These are phyloP conservation scores for Suhomyces canberraensis DNA, from an alignment of 805 yeast genomes.

Conservation along the genomic window DNA sequence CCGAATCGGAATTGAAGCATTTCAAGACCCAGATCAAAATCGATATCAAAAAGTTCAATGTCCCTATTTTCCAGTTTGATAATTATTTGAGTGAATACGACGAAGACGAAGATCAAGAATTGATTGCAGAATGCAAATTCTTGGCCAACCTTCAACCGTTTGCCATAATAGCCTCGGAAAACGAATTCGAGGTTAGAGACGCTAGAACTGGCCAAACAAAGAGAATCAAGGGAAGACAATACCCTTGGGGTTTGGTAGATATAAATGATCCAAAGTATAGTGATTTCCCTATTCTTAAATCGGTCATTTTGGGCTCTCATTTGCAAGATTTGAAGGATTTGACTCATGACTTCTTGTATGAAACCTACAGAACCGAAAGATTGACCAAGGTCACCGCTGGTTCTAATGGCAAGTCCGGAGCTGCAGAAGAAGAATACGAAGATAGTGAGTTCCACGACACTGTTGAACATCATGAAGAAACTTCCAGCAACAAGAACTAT, in stretches of 20 bases:
- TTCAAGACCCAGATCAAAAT: slow-evolving; percentile 59
- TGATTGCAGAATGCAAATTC: slow-evolving; percentile 63
- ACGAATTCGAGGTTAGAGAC: slow-evolving; percentile 44
- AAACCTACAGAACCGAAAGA: slow-evolving; percentile 75
- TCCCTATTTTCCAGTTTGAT: slow-evolving; percentile 77
- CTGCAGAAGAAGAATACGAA: slow-evolving; percentile 18
- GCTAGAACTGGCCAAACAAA: slow-evolving; percentile 40
- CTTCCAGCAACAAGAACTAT: slow-evolving; percentile 4
- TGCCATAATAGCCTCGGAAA: slow-evolving; percentile 67
- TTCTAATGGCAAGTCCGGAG: slow-evolving; percentile 1
- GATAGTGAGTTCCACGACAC: slow-evolving; percentile 19
- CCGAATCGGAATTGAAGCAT: slow-evolving; percentile 56
- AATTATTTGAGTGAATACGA: slow-evolving; percentile 47
- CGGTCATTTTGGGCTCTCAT: slow-evolving; percentile 79
- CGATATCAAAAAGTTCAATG: slow-evolving; percentile 65
- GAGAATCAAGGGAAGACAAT: slow-evolving; percentile 55
- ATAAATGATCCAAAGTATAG: slow-evolving; percentile 49
- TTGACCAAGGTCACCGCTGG: slow-evolving; percentile 56
- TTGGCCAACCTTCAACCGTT: slow-evolving; percentile 70
- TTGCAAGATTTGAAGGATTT: slow-evolving; percentile 76
- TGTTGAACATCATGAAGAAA: slow-evolving; percentile 17
- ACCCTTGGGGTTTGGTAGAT: slow-evolving; percentile 74
- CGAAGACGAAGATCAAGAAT: slow-evolving; percentile 73
- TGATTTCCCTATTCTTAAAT: slow-evolving; percentile 57
- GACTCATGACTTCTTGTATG: slow-evolving; percentile 74